These are phyloP conservation scores for Camellia granthamiana DNA, from an alignment of 148 eudicot genomes.

Conservation along the genomic window DNA sequence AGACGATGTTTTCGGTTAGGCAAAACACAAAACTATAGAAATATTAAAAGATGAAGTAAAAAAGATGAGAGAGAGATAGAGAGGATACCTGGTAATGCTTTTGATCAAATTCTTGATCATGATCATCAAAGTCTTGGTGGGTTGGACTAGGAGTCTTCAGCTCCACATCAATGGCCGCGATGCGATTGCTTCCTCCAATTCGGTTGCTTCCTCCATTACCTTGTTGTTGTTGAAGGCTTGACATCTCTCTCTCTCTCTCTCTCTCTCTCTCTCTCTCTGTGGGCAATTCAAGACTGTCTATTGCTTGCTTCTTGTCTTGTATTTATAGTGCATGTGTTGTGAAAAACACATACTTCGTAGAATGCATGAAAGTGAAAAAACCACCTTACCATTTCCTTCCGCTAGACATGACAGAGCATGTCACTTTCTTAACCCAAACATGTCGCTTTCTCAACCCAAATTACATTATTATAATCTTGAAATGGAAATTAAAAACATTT, in stretches of 20 bases:
- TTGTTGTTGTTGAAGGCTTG: conserved; percentile 21
- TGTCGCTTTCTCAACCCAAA: too few species aligned
- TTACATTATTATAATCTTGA: too few species aligned
- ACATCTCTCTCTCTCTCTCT: conserved; percentile 25
- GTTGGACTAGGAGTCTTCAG: neutral
- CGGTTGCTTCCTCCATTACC: conserved; percentile 33
- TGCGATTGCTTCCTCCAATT: conserved; percentile 39
- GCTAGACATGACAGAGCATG: too few species aligned
- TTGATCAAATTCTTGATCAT: conserved; percentile 17
- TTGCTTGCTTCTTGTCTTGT: neutral
- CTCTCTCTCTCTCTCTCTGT: neutral
- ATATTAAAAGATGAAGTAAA: too few species aligned
- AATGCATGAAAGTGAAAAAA: too few species aligned
- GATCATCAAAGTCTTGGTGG: conserved; percentile 22
- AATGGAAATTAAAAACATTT: too few species aligned
- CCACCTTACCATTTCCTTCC: too few species aligned
- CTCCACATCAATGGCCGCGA: conserved; percentile 27
- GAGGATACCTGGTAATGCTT: neutral
- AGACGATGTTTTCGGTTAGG: neutral
- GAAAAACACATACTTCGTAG: too few species aligned
- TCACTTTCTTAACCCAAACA: too few species aligned
- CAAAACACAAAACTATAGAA: neutral
- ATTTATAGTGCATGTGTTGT: too few species aligned
- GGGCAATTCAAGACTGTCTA: neutral
- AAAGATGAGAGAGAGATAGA: neutral